Evolutionary conservation across 2,329 filamentous ascomycete genomes (phyloP).

Genomic region (Hymenoscyphus repandus): DNA sequence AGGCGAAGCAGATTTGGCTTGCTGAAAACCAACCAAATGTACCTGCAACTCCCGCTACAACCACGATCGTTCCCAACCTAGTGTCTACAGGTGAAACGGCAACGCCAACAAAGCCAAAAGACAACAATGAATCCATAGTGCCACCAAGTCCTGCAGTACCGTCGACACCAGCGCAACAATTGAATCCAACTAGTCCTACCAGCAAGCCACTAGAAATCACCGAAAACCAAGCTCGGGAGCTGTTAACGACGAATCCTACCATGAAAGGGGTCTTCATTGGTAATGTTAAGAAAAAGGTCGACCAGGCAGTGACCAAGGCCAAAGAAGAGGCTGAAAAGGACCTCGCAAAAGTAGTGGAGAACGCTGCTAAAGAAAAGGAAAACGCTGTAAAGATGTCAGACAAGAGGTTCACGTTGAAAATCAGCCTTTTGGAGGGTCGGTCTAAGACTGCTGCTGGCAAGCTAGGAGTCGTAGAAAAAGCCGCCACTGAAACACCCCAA

Average conservation of each 20-base stretch:
- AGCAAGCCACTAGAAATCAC: slow-evolving; percentile 35
- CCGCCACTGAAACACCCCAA: slow-evolving; percentile 79
- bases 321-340: slow-evolving; percentile 50
- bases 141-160: slow-evolving; percentile 15
- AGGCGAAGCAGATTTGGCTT: slow-evolving; percentile 57
- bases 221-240: slow-evolving; percentile 52
- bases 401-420: slow-evolving; percentile 67
- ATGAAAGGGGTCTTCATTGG: slow-evolving; percentile 52
- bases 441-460: slow-evolving; percentile 61
- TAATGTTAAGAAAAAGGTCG: slow-evolving; percentile 67
- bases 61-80: background rate
- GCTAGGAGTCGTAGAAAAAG: slow-evolving; percentile 71
- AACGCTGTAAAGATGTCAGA: slow-evolving; percentile 66
- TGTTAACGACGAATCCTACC: slow-evolving; percentile 49
- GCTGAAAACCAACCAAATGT: slow-evolving; percentile 43
- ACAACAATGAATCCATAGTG: background rate
- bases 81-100: slow-evolving; percentile 26
- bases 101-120: slow-evolving; percentile 37
- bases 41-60: slow-evolving; percentile 1
- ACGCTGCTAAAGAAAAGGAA: slow-evolving; percentile 23
- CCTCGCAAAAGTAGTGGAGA: slow-evolving; percentile 45
- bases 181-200: too few relatives aligned
- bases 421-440: slow-evolving; percentile 75
- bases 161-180: slow-evolving; percentile 17
- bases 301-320: slow-evolving; percentile 56